phyloP scores from a whole-genome alignment of 768 basidiomycete genomes.

The Russula olivacea region DNA sequence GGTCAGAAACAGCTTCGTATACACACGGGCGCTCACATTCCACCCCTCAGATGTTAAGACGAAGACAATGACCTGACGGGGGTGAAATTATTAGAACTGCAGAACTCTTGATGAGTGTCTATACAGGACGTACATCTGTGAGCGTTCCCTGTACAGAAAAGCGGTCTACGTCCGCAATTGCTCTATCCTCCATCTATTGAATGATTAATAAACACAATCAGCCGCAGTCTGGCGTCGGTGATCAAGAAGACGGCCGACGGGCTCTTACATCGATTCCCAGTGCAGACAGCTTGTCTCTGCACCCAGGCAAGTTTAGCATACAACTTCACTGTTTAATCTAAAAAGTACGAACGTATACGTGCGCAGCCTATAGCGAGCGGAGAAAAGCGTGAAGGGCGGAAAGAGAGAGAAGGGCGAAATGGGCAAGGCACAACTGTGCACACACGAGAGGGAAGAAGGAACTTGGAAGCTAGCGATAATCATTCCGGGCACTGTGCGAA shows the following conservation, averaged over 20 bases:
- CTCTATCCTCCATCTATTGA: conserved; percentile 3
- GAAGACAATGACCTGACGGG: conserved; percentile 1
- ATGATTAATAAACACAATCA: not conserved
- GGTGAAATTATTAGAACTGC: not conserved
- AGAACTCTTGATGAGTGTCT: not conserved
- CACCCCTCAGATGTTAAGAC: conserved; percentile 9
- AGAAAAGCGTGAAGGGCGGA: too few species aligned
- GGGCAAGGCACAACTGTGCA: too few species aligned
- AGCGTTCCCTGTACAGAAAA: conserved; percentile 1
- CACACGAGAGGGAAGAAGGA: too few species aligned
- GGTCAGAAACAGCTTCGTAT: not conserved
- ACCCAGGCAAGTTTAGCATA: not conserved
- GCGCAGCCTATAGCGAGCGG: too few species aligned
- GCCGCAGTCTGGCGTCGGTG: not conserved
- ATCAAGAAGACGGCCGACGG: not conserved
- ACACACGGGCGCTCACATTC: not conserved
- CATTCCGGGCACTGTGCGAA: too few species aligned
- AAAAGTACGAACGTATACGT: conserved; percentile 15
- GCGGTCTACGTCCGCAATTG: conserved; percentile 4
- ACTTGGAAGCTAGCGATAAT: too few species aligned
- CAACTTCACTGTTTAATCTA: too few species aligned
- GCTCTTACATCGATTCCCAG: conserved; percentile 19
- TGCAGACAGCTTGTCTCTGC: conserved; percentile 14
- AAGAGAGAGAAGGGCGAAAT: too few species aligned
- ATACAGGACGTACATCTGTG: conserved; percentile 5